Evolutionary conservation across 176 grass and related monocot genomes (phyloP).

Genomic region (Metroxylon sagu): DNA sequence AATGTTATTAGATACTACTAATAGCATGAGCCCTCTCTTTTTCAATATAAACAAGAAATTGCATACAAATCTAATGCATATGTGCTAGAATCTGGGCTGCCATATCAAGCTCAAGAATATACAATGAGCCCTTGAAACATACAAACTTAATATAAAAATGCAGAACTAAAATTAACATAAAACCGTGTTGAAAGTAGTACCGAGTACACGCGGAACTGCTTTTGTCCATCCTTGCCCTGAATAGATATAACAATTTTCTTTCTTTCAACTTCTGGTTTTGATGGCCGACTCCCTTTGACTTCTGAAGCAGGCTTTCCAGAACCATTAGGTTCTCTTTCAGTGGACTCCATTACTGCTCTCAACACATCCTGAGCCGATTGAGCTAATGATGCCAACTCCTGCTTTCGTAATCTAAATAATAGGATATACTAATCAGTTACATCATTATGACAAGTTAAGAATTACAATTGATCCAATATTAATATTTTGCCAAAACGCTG

Average conservation of each 20-base stretch:
- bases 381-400: constrained; percentile 34
- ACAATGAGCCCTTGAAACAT: too few relatives aligned
- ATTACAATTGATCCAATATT: not conserved
- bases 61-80: too few relatives aligned
- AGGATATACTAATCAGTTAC: not conserved
- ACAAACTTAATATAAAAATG: too few relatives aligned
- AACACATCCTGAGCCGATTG: constrained; percentile 42
- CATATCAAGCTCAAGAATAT: too few relatives aligned
- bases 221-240: constrained; percentile 57
- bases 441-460: not conserved
- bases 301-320: constrained; percentile 20
- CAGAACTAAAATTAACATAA: not conserved
- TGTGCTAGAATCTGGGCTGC: too few relatives aligned
- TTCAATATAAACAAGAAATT: too few relatives aligned
- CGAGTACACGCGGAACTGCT: constrained; percentile 59
- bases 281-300: constrained; percentile 34
- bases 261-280: constrained; percentile 32
- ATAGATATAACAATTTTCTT: constrained; percentile 62
- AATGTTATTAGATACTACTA: too few relatives aligned
- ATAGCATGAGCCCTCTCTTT: too few relatives aligned
- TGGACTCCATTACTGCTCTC: constrained; percentile 36
- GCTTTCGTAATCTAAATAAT: constrained; percentile 57
- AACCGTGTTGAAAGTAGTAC: constrained; percentile 22
- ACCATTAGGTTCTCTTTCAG: constrained; percentile 23
- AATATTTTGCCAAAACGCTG: not conserved